phyloP scores from a whole-genome alignment of 805 yeast genomes.

The Kluyveromyces lactis region DNA sequence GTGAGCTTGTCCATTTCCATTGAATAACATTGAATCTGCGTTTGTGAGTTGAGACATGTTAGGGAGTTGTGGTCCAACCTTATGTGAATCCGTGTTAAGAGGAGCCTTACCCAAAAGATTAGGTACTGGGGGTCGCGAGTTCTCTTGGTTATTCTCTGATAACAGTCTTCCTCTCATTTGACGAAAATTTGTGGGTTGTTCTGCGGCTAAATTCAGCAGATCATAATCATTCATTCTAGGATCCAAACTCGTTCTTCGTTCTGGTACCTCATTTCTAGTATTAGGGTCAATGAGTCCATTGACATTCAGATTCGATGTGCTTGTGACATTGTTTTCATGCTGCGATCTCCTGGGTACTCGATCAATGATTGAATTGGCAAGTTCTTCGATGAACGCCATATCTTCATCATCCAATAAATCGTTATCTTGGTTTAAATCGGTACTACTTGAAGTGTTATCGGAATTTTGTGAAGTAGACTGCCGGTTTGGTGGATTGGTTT shows the following conservation, averaged over 20 bases:
- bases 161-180: background rate
- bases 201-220: background rate
- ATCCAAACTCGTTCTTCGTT: slow-evolving; percentile 14
- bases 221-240: background rate
- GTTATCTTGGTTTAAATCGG: slow-evolving; percentile 1
- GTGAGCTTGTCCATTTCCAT: background rate
- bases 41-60: slow-evolving; percentile 1
- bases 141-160: slow-evolving; percentile 2
- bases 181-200: background rate
- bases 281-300: no score
- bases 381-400: slow-evolving; percentile 3
- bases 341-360: background rate
- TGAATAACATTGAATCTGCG: slow-evolving; percentile 2
- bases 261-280: slow-evolving; percentile 9
- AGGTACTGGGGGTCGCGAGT: slow-evolving; percentile 11
- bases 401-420: slow-evolving; percentile 3
- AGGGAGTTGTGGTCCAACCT: background rate
- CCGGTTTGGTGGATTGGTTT: background rate
- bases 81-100: slow-evolving; percentile 5
- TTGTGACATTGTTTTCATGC: background rate
- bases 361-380: slow-evolving; percentile 1
- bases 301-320: no score
- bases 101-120: slow-evolving; percentile 18
- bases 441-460: background rate
- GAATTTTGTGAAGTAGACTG: background rate